phyloP scores from a whole-genome alignment of 2,329 filamentous ascomycete genomes.

The Scytalidium sp. region DNA sequence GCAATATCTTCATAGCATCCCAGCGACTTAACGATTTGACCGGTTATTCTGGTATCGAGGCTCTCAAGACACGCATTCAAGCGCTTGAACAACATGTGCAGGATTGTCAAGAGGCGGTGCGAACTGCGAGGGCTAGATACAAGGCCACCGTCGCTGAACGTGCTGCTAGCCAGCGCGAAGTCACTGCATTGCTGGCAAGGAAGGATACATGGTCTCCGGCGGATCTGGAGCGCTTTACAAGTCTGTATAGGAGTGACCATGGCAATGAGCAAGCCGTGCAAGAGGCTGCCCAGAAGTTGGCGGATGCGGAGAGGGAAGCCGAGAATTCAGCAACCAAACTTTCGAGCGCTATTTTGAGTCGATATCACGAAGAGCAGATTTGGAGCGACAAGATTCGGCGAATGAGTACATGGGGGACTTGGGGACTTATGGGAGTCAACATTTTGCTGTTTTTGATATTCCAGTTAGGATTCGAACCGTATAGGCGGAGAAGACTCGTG shows the following conservation, averaged over 20 bases:
- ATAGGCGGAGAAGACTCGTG: conserved; percentile 78
- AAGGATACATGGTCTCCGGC: conserved; percentile 87
- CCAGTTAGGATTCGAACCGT: conserved; percentile 89
- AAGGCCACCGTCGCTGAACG: conserved; percentile 80
- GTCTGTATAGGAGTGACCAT: conserved; percentile 88
- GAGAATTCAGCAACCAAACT: conserved; percentile 74
- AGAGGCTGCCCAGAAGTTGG: conserved; percentile 67
- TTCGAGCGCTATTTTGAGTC: conserved; percentile 77
- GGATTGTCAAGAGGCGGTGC: conserved; percentile 62
- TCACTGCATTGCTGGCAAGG: conserved; percentile 87
- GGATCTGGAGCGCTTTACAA: conserved; percentile 93
- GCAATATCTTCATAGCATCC: conserved; percentile 78
- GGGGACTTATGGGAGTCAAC: conserved; percentile 97
- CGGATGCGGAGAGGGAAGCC: conserved; percentile 73
- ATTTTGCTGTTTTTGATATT: conserved; percentile 83
- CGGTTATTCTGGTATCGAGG: conserved; percentile 88
- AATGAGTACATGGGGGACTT: conserved; percentile 98
- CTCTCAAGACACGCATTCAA: conserved; percentile 76
- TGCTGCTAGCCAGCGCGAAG: conserved; percentile 88
- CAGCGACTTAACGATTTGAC: conserved; percentile 92
- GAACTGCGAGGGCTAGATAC: conserved; percentile 70
- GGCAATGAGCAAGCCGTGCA: conserved; percentile 83
- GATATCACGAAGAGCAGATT: conserved; percentile 98
- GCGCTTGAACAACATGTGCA: conserved; percentile 58
- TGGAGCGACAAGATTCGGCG: conserved; percentile 97